A percentile compares a stretch with the other conserved stretches of the same genome.
These are phyloP conservation scores for Discostella stelligera DNA, from an alignment of 352 stramenopile genomes.

Conservation along the genomic window DNA sequence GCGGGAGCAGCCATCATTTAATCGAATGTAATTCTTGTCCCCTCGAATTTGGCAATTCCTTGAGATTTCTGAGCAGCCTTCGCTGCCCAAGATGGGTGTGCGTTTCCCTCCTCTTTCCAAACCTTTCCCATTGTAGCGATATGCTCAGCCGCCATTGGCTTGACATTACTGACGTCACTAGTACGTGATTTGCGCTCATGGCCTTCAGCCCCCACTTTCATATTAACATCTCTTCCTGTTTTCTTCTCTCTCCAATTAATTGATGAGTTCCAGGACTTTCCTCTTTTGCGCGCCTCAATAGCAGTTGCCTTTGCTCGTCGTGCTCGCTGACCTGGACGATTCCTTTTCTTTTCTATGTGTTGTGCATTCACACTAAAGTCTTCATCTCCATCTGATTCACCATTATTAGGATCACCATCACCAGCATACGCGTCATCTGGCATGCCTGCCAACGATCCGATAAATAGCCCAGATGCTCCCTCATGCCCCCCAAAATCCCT, in stretches of 20 bases:
- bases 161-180: conserved; percentile 10
- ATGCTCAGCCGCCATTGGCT: conserved; percentile 29
- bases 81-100: conserved; percentile 77
- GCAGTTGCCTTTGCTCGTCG: conserved; percentile 68
- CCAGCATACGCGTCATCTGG: conserved; percentile 23
- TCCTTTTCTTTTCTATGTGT: conserved; percentile 59
- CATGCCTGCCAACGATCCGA: conserved; percentile 60
- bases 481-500: conserved; percentile 40
- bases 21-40: conserved; percentile 80
- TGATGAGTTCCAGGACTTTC: conserved; percentile 58
- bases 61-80: conserved; percentile 62
- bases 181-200: conserved; percentile 11
- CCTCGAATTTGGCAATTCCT: conserved; percentile 74
- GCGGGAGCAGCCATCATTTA: conserved; percentile 3
- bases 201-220: conserved; percentile 2
- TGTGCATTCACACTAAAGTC: background rate
- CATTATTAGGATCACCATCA: conserved; percentile 17
- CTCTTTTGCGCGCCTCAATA: conserved; percentile 64
- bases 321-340: conserved; percentile 70
- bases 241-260: conserved; percentile 75
- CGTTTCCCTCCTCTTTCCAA: conserved; percentile 55
- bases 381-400: conserved; percentile 19
- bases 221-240: conserved; percentile 5
- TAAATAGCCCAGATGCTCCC: conserved; percentile 46
- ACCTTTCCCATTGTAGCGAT: conserved; percentile 50